A percentile compares a stretch with the other conserved stretches of the same genome.
Evolutionary conservation across 805 yeast species (phyloP).

Genomic region (Helenozyma rhizophorensis): DNA sequence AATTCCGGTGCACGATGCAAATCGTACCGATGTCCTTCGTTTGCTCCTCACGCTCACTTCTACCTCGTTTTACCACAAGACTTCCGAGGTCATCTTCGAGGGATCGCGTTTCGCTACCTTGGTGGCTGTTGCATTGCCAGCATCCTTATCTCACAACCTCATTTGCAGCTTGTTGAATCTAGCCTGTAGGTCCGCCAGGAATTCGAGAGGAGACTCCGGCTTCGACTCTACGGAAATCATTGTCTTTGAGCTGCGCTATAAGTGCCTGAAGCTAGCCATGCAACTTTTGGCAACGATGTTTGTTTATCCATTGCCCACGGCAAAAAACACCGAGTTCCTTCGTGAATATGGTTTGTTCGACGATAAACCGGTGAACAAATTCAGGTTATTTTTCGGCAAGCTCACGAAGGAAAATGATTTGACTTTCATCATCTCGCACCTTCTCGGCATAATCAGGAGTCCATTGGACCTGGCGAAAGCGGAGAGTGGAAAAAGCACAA

Average conservation of each 20-base stretch:
- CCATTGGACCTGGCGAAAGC: conserved; percentile 5
- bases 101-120: conserved; percentile 64
- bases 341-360: conserved; percentile 23
- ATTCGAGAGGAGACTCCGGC: conserved; percentile 40
- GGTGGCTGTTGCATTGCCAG: conserved; percentile 48
- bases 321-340: conserved; percentile 8
- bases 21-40: conserved; percentile 64
- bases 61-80: conserved; percentile 49
- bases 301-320: conserved; percentile 56
- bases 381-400: conserved; percentile 48
- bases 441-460: conserved; percentile 34
- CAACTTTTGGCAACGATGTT: conserved; percentile 61
- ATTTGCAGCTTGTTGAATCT: conserved; percentile 70
- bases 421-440: conserved; percentile 41
- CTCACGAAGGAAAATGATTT: conserved; percentile 55
- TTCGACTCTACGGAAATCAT: conserved; percentile 26
- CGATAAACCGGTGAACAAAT: conserved; percentile 40
- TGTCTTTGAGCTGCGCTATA: conserved; percentile 39
- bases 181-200: conserved; percentile 47
- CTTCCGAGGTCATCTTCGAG: conserved; percentile 35
- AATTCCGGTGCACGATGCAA: conserved; percentile 44
- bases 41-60: conserved; percentile 60
- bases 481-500: conserved; percentile 1
- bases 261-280: conserved; percentile 50
- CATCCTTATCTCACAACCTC: conserved; percentile 43